These are phyloP conservation scores for Termitomyces sp. DNA, from an alignment of 768 basidiomycete genomes.

Conservation along the genomic window DNA sequence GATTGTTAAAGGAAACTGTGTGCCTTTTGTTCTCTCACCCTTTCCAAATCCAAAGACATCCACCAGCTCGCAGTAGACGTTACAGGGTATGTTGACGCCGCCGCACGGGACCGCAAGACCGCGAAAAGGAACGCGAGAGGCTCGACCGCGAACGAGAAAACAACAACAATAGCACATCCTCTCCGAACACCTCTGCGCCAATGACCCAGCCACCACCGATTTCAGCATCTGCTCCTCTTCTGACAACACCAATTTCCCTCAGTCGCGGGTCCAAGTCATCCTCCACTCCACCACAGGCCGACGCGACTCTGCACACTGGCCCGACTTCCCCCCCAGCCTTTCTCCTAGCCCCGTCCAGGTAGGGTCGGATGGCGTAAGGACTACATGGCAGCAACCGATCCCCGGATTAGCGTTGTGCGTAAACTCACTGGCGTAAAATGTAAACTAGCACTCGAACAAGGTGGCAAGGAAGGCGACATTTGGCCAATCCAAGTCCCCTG, in stretches of 20 bases:
- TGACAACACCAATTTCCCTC: slow-evolving; percentile 9
- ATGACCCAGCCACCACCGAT: slow-evolving; percentile 25
- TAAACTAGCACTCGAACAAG: slow-evolving; percentile 42
- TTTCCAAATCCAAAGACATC: slow-evolving; percentile 48
- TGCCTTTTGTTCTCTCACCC: slow-evolving; percentile 49
- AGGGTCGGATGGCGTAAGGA: slow-evolving; percentile 40
- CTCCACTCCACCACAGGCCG: slow-evolving; percentile 49
- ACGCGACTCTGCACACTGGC: slow-evolving; percentile 22
- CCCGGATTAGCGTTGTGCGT: slow-evolving; percentile 63
- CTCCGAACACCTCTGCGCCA: slow-evolving; percentile 23
- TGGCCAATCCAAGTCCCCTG: slow-evolving; percentile 54
- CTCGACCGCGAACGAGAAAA: slow-evolving; percentile 64
- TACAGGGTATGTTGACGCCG: slow-evolving; percentile 68
- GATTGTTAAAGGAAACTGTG: too few species aligned
- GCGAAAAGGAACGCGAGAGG: slow-evolving; percentile 75
- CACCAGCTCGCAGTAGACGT: slow-evolving; percentile 57
- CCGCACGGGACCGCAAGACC: slow-evolving; percentile 52
- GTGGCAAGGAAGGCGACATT: slow-evolving; percentile 43
- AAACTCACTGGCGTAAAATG: slow-evolving; percentile 72
- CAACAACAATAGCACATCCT: not conserved
- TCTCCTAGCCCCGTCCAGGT: not conserved
- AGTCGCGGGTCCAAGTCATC: slow-evolving; percentile 5
- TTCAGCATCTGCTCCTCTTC: slow-evolving; percentile 8
- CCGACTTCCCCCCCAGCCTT: slow-evolving; percentile 25
- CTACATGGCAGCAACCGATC: slow-evolving; percentile 67